Percentiles rank a stretch among this genome's conserved stretches.
Evolutionary conservation across 805 yeast species (phyloP).

Genomic region (Jamesozyma rosinii): DNA sequence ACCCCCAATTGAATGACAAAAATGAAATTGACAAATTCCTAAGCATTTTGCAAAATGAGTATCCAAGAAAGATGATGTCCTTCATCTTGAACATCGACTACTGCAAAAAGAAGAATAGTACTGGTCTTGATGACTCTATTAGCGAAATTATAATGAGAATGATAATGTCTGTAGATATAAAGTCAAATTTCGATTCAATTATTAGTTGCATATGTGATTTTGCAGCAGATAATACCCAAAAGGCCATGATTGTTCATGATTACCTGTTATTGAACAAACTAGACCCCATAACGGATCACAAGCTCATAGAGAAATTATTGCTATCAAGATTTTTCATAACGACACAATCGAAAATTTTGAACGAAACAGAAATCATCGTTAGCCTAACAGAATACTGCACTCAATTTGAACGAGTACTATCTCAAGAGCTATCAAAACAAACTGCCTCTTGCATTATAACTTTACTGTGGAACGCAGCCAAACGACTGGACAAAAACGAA

Average conservation of each 20-base stretch:
- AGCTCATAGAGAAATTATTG: slow-evolving; percentile 24
- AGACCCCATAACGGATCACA: slow-evolving; percentile 20
- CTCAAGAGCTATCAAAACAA: slow-evolving; percentile 20
- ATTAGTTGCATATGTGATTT: slow-evolving; percentile 26
- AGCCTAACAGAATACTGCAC: slow-evolving; percentile 20
- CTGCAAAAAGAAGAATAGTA: slow-evolving; percentile 4
- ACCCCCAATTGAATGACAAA: neutral
- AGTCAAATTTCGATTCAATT: slow-evolving; percentile 16
- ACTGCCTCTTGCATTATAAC: slow-evolving; percentile 30
- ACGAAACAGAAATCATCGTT: slow-evolving; percentile 14
- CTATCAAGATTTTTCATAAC: slow-evolving; percentile 21
- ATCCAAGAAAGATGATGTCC: slow-evolving; percentile 26
- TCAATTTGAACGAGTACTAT: slow-evolving; percentile 24
- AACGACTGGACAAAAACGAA: slow-evolving; percentile 22
- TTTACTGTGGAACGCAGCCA: slow-evolving; percentile 35
- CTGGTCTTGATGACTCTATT: slow-evolving; percentile 7
- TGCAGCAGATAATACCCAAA: slow-evolving; percentile 16
- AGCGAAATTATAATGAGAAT: slow-evolving; percentile 32
- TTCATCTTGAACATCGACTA: slow-evolving; percentile 25
- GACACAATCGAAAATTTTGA: slow-evolving; percentile 19
- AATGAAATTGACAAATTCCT: slow-evolving; percentile 15
- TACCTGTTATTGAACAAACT: slow-evolving; percentile 30
- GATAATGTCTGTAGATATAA: slow-evolving; percentile 26
- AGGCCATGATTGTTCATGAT: slow-evolving; percentile 30
- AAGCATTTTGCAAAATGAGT: slow-evolving; percentile 19